Evolutionary conservation across 192 early-diverging fungal genomes (phyloP), one percentile per base, ranked within the genome.

Genomic region (Linderina pennispora): DNA sequence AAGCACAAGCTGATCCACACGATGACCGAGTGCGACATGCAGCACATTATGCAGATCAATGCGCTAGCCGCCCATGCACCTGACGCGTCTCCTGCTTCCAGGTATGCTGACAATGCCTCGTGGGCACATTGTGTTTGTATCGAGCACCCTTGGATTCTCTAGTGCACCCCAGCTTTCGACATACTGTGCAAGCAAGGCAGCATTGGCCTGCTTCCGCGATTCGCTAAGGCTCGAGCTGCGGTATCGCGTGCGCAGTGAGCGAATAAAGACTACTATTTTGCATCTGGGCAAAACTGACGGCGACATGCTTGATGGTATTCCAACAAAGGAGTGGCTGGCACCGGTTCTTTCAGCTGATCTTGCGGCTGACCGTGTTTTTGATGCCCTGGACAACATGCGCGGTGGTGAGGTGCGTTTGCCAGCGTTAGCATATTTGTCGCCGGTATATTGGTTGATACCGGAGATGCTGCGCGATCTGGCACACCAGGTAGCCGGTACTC

Each of bases 101-200:
- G 75, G 62, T 11, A 86, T 94, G 83, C 55, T 91, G 13, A 47
- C 65, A 10, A 53, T 47, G 10, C 73, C 82, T 26, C 73, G 78
- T 23, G 89, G 88, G 11, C 89, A 91, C 52, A 80, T 94, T 40
- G 82, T 94, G 49, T 63, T 74, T 48, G 45, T 53, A 1, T 55
- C 50, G 16, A 52, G 58, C 3, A 51, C 54, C 22, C 36, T 61
- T 36, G 44, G 46, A 19, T 75, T 66, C 53, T 55, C 74, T 16
- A 65, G 66, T 16, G 42, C 70, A n/a, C 75, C 77, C 0, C 76
- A 72, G 45, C 53, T 74, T 67, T 75, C 79, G n/a, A 84, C 82
- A 36, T 94, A 94, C 55, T 75, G 76, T 23, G 84, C 89, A 8
- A 80, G 83, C 25, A 94, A 94, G 53, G 80, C 87, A 6, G 91